Evolutionary conservation across 352 stramenopile genomes (phyloP), one percentile per base, ranked within the genome.

Genomic region (Phytophthora crassamura): DNA sequence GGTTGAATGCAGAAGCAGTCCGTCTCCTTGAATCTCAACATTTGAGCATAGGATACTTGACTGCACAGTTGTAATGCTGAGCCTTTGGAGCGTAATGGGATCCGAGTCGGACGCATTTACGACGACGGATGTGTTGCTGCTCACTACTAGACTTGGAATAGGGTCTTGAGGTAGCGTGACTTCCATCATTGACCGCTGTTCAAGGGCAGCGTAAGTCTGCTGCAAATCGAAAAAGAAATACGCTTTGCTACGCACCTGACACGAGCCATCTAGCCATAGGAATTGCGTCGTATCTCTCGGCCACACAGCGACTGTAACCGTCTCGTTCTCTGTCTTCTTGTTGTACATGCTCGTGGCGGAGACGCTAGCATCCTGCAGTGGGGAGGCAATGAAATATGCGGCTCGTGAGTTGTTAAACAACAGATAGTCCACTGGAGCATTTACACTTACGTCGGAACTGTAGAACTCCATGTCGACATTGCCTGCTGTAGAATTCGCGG

Each of bases 241-340:
- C 18, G 5, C 10, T 15, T 4, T 28, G 8, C 7, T 28, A 49
- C 55, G 35, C 49, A 90, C 84, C 74, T 93, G 85, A 18, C 82
- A 93, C 3, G 82, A 91, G 1, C 69, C 77, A 16, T 91, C 85
- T 3, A 93, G 49, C 81, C 85, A 90, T 22, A 91, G 43, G 35
- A 93, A 89, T 6, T 59, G 77, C 20, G 72, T 83, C 36, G 67
- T 58, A 39, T 71, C 66, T 15, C 78, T 54, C 3, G 84, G 73
- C n/a, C 60, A 45, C 4, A 71, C 38, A 11, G 57, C 50, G 42
- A 86, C 50, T 10, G 28, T 65, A 14, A 88, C 16, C 2, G 61
- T 73, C 5, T 39, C 45, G 22, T 75, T 76, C 11, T 50, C 58
- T 28, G 72, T 34, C 4, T 48, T 56, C 39, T 71, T 80, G 15